Evolutionary conservation across 2,329 filamentous ascomycete species (phyloP).

Genomic region (Apiospora pterosperma): DNA sequence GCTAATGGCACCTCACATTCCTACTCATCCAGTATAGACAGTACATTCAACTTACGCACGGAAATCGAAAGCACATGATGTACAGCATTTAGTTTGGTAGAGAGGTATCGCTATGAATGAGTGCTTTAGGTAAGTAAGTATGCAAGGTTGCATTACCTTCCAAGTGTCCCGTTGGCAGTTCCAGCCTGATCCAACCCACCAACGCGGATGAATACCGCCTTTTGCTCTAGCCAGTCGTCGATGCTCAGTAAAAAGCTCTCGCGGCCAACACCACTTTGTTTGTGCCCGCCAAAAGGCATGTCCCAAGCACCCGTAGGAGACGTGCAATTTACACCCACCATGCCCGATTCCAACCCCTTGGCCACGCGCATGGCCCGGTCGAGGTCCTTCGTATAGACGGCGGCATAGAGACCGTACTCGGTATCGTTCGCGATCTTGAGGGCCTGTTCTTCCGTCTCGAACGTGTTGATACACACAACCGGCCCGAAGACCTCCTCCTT

Average conservation of each 20-base stretch:
- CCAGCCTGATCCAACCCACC: slow-evolving; percentile 2
- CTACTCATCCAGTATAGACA: no score
- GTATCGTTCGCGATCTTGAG: slow-evolving; percentile 52
- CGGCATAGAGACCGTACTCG: slow-evolving; percentile 53
- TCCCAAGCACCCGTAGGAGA: slow-evolving; percentile 33
- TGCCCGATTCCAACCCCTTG: slow-evolving; percentile 55
- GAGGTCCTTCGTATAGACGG: slow-evolving; percentile 52
- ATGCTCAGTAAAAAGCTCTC: slow-evolving; percentile 34
- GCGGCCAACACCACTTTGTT: slow-evolving; percentile 34
- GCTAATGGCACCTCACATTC: no score
- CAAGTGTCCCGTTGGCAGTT: slow-evolving; percentile 5
- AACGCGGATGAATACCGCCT: slow-evolving; percentile 26
- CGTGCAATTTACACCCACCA: slow-evolving; percentile 55
- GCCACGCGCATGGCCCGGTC: slow-evolving; percentile 40
- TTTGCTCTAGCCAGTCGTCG: slow-evolving; percentile 31
- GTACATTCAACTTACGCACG: no score
- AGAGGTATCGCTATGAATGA: not conserved
- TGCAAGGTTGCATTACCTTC: not conserved
- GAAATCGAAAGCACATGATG: no score
- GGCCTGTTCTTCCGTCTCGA: slow-evolving; percentile 55
- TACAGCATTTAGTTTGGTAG: no score
- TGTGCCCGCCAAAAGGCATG: slow-evolving; percentile 40
- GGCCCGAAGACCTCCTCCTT: slow-evolving; percentile 64
- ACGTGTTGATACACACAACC: slow-evolving; percentile 55
- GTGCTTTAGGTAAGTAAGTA: no score